A percentile compares a stretch with the other conserved stretches of the same genome.
Conservation (phyloP, 2,329 filamentous ascomycete genomes). For the Penicillium sp. region DNA sequence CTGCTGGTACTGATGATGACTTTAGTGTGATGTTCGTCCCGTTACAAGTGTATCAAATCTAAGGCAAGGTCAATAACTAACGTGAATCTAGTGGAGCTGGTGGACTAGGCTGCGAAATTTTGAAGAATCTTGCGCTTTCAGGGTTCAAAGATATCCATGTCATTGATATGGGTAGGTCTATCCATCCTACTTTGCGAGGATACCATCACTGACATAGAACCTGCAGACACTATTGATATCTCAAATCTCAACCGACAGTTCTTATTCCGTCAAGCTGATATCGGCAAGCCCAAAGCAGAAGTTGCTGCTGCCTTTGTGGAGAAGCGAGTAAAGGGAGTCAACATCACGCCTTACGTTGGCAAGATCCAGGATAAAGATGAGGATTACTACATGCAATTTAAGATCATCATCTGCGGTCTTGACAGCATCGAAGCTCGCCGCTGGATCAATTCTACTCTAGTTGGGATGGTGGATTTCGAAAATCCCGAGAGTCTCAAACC, state of each 20-base stretch:
- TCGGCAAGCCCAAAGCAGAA: conserved; percentile 90
- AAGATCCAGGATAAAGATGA: conserved; percentile 97
- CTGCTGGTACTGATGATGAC: conserved; percentile 21
- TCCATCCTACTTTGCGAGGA: not conserved
- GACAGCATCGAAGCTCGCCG: conserved; percentile 97
- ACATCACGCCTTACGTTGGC: conserved; percentile 89
- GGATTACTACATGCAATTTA: conserved; percentile 96
- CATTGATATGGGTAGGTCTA: conserved; percentile 83
- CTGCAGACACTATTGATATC: conserved; percentile 89
- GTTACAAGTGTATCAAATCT: not conserved
- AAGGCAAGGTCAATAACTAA: not conserved
- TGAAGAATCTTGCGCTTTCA: conserved; percentile 93
- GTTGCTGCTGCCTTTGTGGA: conserved; percentile 91
- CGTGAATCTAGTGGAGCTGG: conserved; percentile 73
- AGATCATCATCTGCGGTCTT: conserved; percentile 86
- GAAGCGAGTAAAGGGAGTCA: conserved; percentile 82
- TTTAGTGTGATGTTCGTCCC: conserved; percentile 55
- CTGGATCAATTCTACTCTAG: conserved; percentile 95
- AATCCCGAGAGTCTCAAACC: conserved; percentile 87
- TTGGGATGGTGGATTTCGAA: conserved; percentile 83
- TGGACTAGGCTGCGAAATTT: conserved; percentile 90
- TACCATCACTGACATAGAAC: conserved; percentile 13
- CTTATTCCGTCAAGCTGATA: conserved; percentile 86
- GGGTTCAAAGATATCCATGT: conserved; percentile 97
- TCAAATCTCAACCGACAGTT: conserved; percentile 98